Conservation (phyloP, 345 rosid species). For the Populus euphratica region DNA sequence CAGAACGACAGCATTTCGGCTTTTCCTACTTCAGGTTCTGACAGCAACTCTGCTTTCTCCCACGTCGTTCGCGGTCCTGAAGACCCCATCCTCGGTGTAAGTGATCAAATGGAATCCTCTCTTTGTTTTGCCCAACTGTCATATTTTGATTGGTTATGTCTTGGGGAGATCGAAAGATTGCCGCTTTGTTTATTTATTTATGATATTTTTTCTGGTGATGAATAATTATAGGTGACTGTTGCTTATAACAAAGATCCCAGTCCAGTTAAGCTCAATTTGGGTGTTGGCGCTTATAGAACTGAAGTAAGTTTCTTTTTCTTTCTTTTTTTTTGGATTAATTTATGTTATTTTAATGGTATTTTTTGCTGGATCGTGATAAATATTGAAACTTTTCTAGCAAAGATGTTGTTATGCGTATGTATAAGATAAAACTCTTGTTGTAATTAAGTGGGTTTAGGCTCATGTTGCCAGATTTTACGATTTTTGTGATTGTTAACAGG, state of each 20-base stretch:
- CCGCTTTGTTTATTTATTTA: neutral
- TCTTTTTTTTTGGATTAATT: neutral
- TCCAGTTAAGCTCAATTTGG: constrained; percentile 86
- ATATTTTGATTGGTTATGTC: neutral
- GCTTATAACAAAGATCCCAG: constrained; percentile 92
- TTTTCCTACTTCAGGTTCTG: constrained; percentile 16
- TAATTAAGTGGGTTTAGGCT: neutral
- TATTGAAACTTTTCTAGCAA: neutral
- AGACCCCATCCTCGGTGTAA: constrained; percentile 33
- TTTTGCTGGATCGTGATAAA: neutral
- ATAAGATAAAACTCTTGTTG: neutral
- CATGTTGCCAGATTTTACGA: neutral
- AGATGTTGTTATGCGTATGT: neutral
- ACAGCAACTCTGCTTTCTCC: constrained; percentile 19
- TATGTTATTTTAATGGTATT: neutral
- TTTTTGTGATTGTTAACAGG: constrained; percentile 33
- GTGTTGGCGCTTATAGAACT: constrained; percentile 93
- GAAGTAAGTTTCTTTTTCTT: constrained; percentile 42
- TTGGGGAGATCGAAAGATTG: neutral
- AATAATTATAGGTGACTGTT: constrained; percentile 62
- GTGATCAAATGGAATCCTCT: neutral
- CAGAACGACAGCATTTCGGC: constrained; percentile 8
- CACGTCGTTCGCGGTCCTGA: constrained; percentile 27
- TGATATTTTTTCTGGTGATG: neutral
- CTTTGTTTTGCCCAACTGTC: neutral